Evolutionary conservation across 2,329 filamentous ascomycete genomes (phyloP), one percentile per base, ranked within the genome.

Genomic region (Didymella keratinophila): DNA sequence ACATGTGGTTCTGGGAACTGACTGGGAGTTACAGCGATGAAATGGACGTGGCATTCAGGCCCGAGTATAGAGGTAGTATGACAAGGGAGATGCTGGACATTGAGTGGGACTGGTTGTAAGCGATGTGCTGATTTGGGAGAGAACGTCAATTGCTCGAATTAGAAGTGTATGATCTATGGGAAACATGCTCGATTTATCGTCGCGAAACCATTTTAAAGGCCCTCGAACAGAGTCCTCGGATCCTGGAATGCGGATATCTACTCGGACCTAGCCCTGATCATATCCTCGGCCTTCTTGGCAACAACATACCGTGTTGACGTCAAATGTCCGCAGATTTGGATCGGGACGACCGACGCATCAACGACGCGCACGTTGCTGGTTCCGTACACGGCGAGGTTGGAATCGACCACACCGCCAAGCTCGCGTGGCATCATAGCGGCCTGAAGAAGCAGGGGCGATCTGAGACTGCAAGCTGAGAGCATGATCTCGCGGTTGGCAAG

Each of bases 1-100:
- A 51, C 27, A 51, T 43, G 37, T 51, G 25, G 37, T 51, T 51
- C 11, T 51, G 48, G 48, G 48, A 51, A 34, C 8, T 51, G 37
- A 27, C 43, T 4, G 37, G 48, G 11, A 32, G 18, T 25, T 51
- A 51, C 18, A 28, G 37, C 18, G 37, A 28, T 34, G 25, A 43
- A 1, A 14, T 51, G 25, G 10, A 32, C 5, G 27, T 43, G 16
- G 37, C 48, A 12, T 43, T 51, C 18, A 43, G 48, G 48, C 48
- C 37, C 1, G 48, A 51, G 27, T 51, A 51, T 9, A 51, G 27
- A 27, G 48, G 37, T n/a, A 51, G 37, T 20, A 43, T 51, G 25
- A 43, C 48, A n/a, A 51, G 18, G 18, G 48, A 51, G 7, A 42
- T 43, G 37, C 37, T 51, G 37, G 37, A 51, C 23, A 43, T 51